A percentile compares a stretch with the other conserved stretches of the same genome.
Evolutionary conservation across 768 basidiomycete genomes (phyloP).

Genomic region (Leccinum arenicola): DNA sequence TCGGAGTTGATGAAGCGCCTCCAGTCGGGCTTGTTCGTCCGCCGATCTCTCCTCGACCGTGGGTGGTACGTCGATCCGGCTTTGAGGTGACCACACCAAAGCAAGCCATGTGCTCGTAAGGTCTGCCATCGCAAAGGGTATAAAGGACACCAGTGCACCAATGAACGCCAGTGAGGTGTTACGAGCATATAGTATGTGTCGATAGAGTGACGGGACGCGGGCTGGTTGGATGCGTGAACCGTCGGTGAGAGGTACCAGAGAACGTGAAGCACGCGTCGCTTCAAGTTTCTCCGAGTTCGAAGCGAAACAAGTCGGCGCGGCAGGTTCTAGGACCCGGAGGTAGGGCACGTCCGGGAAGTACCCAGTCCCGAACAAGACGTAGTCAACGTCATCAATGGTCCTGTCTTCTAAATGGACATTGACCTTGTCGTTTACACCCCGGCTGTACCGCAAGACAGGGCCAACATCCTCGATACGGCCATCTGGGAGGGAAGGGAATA

Average conservation of each 20-base stretch:
- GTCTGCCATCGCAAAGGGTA: constrained; percentile 48
- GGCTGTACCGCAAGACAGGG: constrained; percentile 36
- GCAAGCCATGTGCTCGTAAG: constrained; percentile 50
- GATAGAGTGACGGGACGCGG: constrained; percentile 44
- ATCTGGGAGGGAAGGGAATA: constrained; percentile 44
- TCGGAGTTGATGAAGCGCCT: constrained; percentile 17
- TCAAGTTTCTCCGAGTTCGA: not conserved
- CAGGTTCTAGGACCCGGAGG: constrained; percentile 32
- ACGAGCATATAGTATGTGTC: constrained; percentile 44
- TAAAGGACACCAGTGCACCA: constrained; percentile 41
- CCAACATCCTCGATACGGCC: constrained; percentile 42
- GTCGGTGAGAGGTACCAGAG: constrained; percentile 30
- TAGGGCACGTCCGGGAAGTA: constrained; percentile 43
- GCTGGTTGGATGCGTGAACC: constrained; percentile 25
- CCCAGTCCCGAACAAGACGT: constrained; percentile 46
- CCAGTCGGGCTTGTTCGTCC: constrained; percentile 38
- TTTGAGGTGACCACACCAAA: constrained; percentile 34
- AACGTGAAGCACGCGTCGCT: not conserved
- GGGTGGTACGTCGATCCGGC: constrained; percentile 32
- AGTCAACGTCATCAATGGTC: constrained; percentile 39
- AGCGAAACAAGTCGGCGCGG: not conserved
- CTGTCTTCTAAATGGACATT: constrained; percentile 37
- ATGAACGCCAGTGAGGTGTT: constrained; percentile 48
- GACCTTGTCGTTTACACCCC: constrained; percentile 24
- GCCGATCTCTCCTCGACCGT: constrained; percentile 32